phyloP scores from a whole-genome alignment of 169 alveolate species.

The Eimeria acervulina region DNA sequence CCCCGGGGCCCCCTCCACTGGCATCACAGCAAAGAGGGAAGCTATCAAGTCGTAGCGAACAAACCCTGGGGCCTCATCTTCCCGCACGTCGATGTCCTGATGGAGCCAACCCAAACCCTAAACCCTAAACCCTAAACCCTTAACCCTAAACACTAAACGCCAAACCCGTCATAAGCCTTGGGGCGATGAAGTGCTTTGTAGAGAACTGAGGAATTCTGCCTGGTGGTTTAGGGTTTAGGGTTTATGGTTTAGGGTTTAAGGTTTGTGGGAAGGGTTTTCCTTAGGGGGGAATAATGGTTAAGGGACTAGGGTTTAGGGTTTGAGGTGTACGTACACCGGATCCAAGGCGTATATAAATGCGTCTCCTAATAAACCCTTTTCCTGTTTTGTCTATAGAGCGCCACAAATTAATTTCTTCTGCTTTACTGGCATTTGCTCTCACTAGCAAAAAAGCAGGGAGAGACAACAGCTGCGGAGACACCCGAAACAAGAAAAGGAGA shows the following conservation, averaged over 20 bases:
- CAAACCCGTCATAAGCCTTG: background rate
- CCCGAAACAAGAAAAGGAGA: background rate
- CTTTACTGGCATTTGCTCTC: background rate
- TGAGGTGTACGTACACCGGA: background rate
- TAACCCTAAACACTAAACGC: slow-evolving; percentile 15
- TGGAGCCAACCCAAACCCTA: background rate
- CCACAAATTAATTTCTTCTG: background rate
- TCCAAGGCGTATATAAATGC: background rate
- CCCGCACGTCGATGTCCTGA: slow-evolving; percentile 48
- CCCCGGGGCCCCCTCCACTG: slow-evolving; percentile 27
- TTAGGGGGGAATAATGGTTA: too few species aligned
- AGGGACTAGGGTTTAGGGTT: slow-evolving; percentile 1
- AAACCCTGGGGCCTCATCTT: slow-evolving; percentile 30
- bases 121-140: slow-evolving; percentile 39
- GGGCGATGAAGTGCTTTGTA: background rate
- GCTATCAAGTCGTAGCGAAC: slow-evolving; percentile 44
- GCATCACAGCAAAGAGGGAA: slow-evolving; percentile 47
- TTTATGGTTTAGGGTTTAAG: too few species aligned
- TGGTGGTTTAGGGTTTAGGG: background rate
- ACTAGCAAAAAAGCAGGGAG: slow-evolving; percentile 19
- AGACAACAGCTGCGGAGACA: background rate
- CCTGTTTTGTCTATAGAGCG: slow-evolving; percentile 42
- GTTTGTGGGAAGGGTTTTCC: background rate
- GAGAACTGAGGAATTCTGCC: background rate
- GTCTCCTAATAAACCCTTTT: slow-evolving; percentile 31